Conservation (phyloP, 2,329 filamentous ascomycete genomes). For the Cercospora sojina region DNA sequence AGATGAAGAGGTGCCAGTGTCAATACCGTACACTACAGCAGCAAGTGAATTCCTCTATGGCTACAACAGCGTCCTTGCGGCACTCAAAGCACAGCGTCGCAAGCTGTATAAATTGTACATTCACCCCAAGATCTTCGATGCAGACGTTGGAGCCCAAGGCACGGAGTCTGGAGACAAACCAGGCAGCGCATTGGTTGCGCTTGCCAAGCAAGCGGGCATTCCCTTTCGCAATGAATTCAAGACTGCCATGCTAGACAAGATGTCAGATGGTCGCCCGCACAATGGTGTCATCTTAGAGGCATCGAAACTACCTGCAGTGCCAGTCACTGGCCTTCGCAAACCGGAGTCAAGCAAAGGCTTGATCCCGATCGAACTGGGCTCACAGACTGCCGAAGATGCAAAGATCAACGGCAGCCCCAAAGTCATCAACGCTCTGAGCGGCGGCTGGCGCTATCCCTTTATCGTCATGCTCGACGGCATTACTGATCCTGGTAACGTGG, state of each 20-base stretch:
- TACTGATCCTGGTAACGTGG: constrained; percentile 80
- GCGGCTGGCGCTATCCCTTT: constrained; percentile 60
- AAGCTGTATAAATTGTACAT: constrained; percentile 84
- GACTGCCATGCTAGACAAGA: constrained; percentile 64
- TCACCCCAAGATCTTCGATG: constrained; percentile 31
- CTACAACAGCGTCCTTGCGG: constrained; percentile 74
- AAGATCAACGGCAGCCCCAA: constrained; percentile 66
- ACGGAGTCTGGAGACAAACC: constrained; percentile 20
- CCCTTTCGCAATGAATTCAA: constrained; percentile 58
- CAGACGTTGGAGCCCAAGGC: constrained; percentile 11
- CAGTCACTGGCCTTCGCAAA: constrained; percentile 36
- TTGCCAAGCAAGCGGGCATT: constrained; percentile 47
- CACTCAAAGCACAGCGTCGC: constrained; percentile 66
- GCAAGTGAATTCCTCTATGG: constrained; percentile 93
- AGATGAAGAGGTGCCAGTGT: constrained; percentile 39
- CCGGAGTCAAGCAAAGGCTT: constrained; percentile 40
- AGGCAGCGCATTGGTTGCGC: constrained; percentile 17
- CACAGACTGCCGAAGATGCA: constrained; percentile 69
- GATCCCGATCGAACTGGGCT: constrained; percentile 61
- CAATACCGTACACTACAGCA: constrained; percentile 72
- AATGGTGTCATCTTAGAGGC: constrained; percentile 87
- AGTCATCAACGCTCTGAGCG: constrained; percentile 49
- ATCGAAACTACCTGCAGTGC: constrained; percentile 69
- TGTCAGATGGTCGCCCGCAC: constrained; percentile 79
- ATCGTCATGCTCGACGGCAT: constrained; percentile 74